These are phyloP conservation scores for Lactarius evosmus DNA, from an alignment of 768 basidiomycete species.

Conservation along the genomic window DNA sequence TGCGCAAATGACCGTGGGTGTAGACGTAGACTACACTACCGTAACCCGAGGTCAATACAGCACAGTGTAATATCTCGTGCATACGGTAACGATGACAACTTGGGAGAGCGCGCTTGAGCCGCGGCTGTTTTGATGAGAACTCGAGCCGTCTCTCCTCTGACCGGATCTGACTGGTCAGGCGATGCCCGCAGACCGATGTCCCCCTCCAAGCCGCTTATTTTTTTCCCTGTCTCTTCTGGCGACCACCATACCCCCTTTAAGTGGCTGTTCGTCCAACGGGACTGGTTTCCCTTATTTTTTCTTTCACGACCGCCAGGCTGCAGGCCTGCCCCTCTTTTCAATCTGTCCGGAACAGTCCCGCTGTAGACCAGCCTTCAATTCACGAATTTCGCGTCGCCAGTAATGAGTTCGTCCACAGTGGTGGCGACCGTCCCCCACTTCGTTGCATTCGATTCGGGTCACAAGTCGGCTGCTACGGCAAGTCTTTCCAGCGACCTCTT, in stretches of 20 bases:
- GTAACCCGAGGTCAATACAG: neutral
- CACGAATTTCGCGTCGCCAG: neutral
- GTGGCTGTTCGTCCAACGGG: slow-evolving; percentile 16
- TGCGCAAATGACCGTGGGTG: slow-evolving; percentile 26
- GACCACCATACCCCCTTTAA: slow-evolving; percentile 15
- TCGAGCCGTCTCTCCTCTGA: neutral
- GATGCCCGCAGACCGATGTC: neutral
- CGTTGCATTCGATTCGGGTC: neutral
- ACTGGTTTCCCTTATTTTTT: slow-evolving; percentile 26
- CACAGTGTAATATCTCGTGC: neutral
- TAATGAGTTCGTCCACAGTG: neutral
- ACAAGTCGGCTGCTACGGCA: slow-evolving; percentile 15
- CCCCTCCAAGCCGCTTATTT: neutral
- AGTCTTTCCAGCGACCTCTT: neutral
- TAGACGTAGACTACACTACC: neutral
- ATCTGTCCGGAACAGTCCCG: slow-evolving; percentile 32
- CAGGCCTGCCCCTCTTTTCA: slow-evolving; percentile 36
- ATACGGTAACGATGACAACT: slow-evolving; percentile 10
- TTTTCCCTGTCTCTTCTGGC: slow-evolving; percentile 1
- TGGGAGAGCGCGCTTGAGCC: neutral
- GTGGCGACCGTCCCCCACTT: neutral
- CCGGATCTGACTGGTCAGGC: slow-evolving; percentile 11
- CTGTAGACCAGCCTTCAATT: slow-evolving; percentile 21
- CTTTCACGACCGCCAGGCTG: slow-evolving; percentile 33
- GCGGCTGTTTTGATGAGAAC: neutral